Evolutionary conservation across 2,329 filamentous ascomycete species (phyloP).

Genomic region (Endothia cerciana): DNA sequence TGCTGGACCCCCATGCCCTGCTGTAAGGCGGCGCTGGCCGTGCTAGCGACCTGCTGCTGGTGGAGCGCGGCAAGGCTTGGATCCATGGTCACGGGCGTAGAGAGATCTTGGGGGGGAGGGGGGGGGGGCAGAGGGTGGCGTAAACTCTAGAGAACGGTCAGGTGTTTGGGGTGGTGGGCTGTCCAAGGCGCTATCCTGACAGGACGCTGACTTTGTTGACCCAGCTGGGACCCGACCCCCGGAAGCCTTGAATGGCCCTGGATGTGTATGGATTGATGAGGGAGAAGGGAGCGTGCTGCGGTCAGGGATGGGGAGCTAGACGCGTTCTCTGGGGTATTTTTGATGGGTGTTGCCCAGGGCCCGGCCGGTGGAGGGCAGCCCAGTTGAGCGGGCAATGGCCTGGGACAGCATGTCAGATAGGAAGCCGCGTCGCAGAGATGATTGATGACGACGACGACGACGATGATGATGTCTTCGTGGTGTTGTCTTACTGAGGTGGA

Average conservation of each 20-base stretch:
- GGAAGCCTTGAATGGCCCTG: background rate
- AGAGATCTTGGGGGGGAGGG: background rate
- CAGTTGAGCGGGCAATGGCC: conserved; percentile 5
- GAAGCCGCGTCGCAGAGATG: background rate
- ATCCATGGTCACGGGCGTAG: conserved; percentile 19
- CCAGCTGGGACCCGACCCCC: background rate
- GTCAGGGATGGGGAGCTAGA: background rate
- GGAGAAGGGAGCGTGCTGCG: background rate
- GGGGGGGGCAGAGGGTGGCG: background rate
- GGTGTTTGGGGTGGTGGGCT: background rate
- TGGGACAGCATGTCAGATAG: conserved; percentile 2
- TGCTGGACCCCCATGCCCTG: conserved; percentile 20
- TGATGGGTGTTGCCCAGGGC: background rate
- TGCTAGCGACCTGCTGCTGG: conserved; percentile 27
- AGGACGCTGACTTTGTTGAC: background rate
- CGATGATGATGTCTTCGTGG: background rate
- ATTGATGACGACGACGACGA: conserved; percentile 1
- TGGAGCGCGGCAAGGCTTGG: conserved; percentile 23
- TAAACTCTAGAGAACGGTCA: background rate
- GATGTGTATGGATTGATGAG: background rate
- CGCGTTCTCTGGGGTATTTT: background rate
- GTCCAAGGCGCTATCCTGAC: background rate
- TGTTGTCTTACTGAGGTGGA: background rate
- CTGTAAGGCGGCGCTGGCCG: conserved; percentile 24
- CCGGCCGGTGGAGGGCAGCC: background rate